phyloP scores from a whole-genome alignment of 805 yeast species.

The Lachancea sp. region DNA sequence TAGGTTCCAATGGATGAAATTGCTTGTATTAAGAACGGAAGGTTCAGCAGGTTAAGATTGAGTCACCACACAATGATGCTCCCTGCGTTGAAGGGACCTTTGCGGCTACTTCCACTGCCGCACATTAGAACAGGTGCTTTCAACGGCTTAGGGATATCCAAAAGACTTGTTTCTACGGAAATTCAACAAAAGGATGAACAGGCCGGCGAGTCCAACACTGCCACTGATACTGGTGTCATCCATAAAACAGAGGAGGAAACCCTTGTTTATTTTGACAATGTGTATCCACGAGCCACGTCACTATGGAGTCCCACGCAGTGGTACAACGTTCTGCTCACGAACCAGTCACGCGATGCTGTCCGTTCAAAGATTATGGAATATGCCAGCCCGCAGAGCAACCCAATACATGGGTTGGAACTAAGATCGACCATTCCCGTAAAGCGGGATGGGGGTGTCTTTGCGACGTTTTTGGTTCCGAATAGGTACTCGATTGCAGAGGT shows the following conservation, averaged over 20 bases:
- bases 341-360: slow-evolving; percentile 35
- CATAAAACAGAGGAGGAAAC: slow-evolving; percentile 44
- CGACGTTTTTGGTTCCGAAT: slow-evolving; percentile 59
- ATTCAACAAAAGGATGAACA: slow-evolving; percentile 41
- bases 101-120: neutral
- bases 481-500: slow-evolving; percentile 45
- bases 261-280: slow-evolving; percentile 49
- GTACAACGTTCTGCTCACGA: slow-evolving; percentile 35
- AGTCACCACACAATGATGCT: neutral
- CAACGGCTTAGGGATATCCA: neutral
- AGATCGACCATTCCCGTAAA: slow-evolving; percentile 60
- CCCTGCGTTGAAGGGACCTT: neutral
- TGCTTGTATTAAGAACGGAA: no score
- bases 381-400: slow-evolving; percentile 35
- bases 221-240: slow-evolving; percentile 52
- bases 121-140: neutral
- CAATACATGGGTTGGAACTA: slow-evolving; percentile 41
- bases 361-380: slow-evolving; percentile 36
- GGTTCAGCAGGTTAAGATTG: no score
- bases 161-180: slow-evolving; percentile 35
- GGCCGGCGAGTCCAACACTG: slow-evolving; percentile 50
- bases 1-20: no score
- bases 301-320: slow-evolving; percentile 44
- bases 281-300: slow-evolving; percentile 42
- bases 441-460: slow-evolving; percentile 93